These are phyloP conservation scores for Yueomyces sp. DNA, from an alignment of 1,139 yeast genomes.

Conservation along the genomic window DNA sequence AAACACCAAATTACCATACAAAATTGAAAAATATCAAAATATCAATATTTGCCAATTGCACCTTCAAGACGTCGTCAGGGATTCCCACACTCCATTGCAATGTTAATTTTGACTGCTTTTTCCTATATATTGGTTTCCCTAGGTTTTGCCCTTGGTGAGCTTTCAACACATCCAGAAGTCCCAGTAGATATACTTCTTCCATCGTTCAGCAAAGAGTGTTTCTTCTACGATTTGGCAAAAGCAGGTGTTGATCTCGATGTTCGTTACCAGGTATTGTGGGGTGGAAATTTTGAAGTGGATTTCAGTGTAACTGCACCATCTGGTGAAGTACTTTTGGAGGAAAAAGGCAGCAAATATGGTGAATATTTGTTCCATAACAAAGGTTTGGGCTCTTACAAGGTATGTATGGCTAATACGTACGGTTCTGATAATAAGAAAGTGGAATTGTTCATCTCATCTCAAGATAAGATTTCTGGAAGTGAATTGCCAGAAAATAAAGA, in stretches of 20 bases:
- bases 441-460: slow-evolving; percentile 37
- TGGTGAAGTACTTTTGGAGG: slow-evolving; percentile 41
- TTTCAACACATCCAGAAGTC: slow-evolving; percentile 13
- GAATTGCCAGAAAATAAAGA: slow-evolving; percentile 34
- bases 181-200: slow-evolving; percentile 25
- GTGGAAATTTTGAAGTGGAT: slow-evolving; percentile 58
- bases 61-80: neutral
- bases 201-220: slow-evolving; percentile 30
- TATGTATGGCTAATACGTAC: slow-evolving; percentile 55
- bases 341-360: slow-evolving; percentile 43
- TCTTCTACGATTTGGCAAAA: slow-evolving; percentile 23
- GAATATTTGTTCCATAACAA: slow-evolving; percentile 41
- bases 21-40: neutral
- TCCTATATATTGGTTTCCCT: too few relatives aligned
- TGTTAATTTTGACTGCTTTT: neutral
- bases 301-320: slow-evolving; percentile 48
- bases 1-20: neutral
- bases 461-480: slow-evolving; percentile 35
- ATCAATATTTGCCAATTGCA: neutral
- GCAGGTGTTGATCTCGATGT: slow-evolving; percentile 28
- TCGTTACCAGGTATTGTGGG: slow-evolving; percentile 41
- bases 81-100: neutral
- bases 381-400: slow-evolving; percentile 50
- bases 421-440: slow-evolving; percentile 54
- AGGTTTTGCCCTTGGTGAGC: too few relatives aligned